Evolutionary conservation across 768 basidiomycete species (phyloP).

Genomic region (Boletellus sp.): DNA sequence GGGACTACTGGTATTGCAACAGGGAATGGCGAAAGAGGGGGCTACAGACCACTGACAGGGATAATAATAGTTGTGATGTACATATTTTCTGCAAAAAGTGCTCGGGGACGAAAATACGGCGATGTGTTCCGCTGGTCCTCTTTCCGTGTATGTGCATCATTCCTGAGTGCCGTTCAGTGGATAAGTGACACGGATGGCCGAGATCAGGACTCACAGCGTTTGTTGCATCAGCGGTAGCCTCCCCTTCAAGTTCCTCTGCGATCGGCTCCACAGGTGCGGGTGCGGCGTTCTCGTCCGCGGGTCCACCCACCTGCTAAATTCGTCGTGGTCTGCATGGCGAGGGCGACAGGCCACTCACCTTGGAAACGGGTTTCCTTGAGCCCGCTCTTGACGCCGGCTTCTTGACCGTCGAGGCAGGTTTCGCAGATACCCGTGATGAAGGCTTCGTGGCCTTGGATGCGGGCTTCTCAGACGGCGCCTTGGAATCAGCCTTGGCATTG

Average conservation of each 20-base stretch:
- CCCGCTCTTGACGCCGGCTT: constrained; percentile 58
- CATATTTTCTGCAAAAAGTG: constrained; percentile 29
- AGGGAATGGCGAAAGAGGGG: constrained; percentile 3
- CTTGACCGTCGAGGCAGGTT: constrained; percentile 43
- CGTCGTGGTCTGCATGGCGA: neutral
- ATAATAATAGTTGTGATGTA: constrained; percentile 35
- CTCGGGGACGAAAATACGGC: constrained; percentile 13
- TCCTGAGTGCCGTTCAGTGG: constrained; percentile 9
- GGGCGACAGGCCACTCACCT: constrained; percentile 34
- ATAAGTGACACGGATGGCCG: neutral
- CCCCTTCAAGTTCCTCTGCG: constrained; percentile 50
- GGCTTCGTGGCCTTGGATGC: constrained; percentile 40
- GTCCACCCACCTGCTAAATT: constrained; percentile 31
- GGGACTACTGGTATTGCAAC: constrained; percentile 18
- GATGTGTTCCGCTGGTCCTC: constrained; percentile 12
- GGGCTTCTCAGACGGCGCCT: constrained; percentile 37
- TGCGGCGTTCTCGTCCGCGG: constrained; percentile 36
- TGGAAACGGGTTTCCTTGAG: constrained; percentile 64
- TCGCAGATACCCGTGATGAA: constrained; percentile 36
- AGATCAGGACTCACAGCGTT: constrained; percentile 17
- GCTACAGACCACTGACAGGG: constrained; percentile 28
- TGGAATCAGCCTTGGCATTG: constrained; percentile 34
- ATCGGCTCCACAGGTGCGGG: constrained; percentile 45
- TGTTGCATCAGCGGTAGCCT: constrained; percentile 40
- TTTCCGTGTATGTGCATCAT: constrained; percentile 17